Evolutionary conservation across 2,329 filamentous ascomycete genomes (phyloP), one percentile per base, ranked within the genome.

Genomic region (Sporothrix mexicana): DNA sequence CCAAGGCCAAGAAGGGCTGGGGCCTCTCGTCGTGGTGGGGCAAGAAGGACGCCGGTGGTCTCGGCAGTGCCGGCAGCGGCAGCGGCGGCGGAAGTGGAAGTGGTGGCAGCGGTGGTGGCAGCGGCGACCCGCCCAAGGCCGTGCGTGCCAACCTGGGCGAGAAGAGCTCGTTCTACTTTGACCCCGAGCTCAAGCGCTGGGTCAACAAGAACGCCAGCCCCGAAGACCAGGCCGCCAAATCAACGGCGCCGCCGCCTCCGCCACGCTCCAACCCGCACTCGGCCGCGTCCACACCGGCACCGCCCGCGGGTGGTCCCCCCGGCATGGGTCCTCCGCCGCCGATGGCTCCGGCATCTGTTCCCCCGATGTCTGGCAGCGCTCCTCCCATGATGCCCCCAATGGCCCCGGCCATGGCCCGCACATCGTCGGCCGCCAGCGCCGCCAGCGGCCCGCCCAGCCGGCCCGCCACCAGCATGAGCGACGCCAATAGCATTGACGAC

Each of bases 101-200:
- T 10, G 62, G 55, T 12, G 15, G 71, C 15, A 57, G 47, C 10
- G 36, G 55, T 15, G 77, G 83, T 10, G 83, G 41, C 83, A 36
- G 77, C 82, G 64, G 49, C 8, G 80, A 82, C n/a, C 80, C 85
- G 4, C 86, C 86, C 79, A 91, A 91, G 79, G 84, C 95, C n/a
- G 93, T 98, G 80, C 90, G 89, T 77, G 96, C 97, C 75, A 99
- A 99, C 79, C 88, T 99, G 9, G 97, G 95, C 74, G 97, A 99
- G 81, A 90, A 96, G 79, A 97, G 90, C 81, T 94, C 91, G 62
- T 98, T 99, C 81, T 92, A 95, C 77, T 99, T 96, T 78, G 96
- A 99, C 79, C 92, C 94, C 2, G 93, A 98, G n/a, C 88, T 97
- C 70, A 97, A 97, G 85, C 94, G 96, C 80, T 99, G 97, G 97